Percentiles rank a stretch among this genome's conserved stretches.
phyloP scores from a whole-genome alignment of 805 yeast genomes.

The Zygosaccharomyces rouxii region DNA sequence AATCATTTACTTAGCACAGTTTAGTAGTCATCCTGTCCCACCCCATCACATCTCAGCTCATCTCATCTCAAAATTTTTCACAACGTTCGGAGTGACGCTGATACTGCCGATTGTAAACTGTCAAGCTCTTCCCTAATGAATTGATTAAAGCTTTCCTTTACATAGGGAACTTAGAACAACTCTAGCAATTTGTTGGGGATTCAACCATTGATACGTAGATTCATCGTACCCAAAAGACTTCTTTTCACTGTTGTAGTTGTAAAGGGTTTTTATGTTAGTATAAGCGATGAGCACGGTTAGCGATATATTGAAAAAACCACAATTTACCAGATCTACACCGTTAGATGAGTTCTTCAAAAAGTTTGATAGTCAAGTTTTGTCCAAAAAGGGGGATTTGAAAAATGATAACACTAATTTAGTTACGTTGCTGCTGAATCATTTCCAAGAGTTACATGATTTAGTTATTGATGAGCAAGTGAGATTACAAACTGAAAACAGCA shows the following conservation, averaged over 20 bases:
- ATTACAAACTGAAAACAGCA: conserved; percentile 14
- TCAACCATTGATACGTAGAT: neutral
- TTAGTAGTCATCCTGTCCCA: neutral
- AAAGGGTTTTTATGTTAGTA: neutral
- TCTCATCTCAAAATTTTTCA: conserved; percentile 4
- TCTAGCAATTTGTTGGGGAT: neutral
- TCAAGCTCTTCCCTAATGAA: neutral
- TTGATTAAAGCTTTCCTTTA: neutral
- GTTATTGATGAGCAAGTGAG: conserved; percentile 11
- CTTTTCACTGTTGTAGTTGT: neutral
- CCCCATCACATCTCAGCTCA: conserved; percentile 14
- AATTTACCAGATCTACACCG: conserved; percentile 30
- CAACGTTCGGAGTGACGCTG: conserved; percentile 12
- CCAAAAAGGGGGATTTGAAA: conserved; percentile 8
- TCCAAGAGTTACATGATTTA: conserved; percentile 16
- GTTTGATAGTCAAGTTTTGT: conserved; percentile 17
- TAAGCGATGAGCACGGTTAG: neutral
- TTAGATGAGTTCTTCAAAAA: conserved; percentile 33
- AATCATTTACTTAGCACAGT: neutral
- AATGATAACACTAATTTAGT: conserved; percentile 21
- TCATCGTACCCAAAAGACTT: neutral
- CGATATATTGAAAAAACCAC: conserved; percentile 25
- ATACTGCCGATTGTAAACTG: neutral
- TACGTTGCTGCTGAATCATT: conserved; percentile 12
- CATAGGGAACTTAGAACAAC: neutral